Evolutionary conservation across 2,329 filamentous ascomycete species (phyloP).

Genomic region (Ophiognomonia clavigignenti-juglandacearum): DNA sequence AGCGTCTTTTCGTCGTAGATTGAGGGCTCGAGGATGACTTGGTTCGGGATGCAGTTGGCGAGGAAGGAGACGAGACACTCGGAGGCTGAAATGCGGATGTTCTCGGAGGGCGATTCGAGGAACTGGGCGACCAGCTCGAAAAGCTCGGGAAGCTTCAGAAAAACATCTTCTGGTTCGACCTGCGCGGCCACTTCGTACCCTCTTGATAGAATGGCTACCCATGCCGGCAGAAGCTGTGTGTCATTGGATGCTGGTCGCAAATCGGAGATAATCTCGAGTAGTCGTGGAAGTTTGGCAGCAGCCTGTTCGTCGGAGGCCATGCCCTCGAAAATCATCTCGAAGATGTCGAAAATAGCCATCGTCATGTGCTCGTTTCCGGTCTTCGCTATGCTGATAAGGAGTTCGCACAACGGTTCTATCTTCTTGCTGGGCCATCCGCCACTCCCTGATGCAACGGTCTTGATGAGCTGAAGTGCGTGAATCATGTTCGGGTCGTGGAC

Average conservation of each 20-base stretch:
- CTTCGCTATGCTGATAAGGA: conserved; percentile 81
- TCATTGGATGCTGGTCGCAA: conserved; percentile 89
- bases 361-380: conserved; percentile 94
- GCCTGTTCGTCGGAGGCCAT: conserved; percentile 84
- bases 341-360: conserved; percentile 94
- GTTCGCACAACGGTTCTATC: conserved; percentile 85
- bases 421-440: conserved; percentile 96
- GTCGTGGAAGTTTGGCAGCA: conserved; percentile 80
- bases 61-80: conserved; percentile 93
- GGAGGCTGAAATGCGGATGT: conserved; percentile 89
- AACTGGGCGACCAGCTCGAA: conserved; percentile 78
- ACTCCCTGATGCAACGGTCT: conserved; percentile 79
- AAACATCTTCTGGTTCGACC: conserved; percentile 84
- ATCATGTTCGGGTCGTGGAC: conserved; percentile 79
- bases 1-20: conserved; percentile 88
- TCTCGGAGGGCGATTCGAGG: conserved; percentile 80
- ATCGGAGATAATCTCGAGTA: conserved; percentile 89
- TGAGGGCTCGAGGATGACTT: conserved; percentile 80
- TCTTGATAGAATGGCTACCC: conserved; percentile 92
- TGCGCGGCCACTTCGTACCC: conserved; percentile 93
- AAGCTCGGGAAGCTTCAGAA: conserved; percentile 80
- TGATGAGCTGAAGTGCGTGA: conserved; percentile 87
- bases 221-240: conserved; percentile 88
- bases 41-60: conserved; percentile 80
- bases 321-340: conserved; percentile 91